These are phyloP conservation scores for Metschnikowia corniflorae DNA, from an alignment of 805 yeast species.

Conservation along the genomic window DNA sequence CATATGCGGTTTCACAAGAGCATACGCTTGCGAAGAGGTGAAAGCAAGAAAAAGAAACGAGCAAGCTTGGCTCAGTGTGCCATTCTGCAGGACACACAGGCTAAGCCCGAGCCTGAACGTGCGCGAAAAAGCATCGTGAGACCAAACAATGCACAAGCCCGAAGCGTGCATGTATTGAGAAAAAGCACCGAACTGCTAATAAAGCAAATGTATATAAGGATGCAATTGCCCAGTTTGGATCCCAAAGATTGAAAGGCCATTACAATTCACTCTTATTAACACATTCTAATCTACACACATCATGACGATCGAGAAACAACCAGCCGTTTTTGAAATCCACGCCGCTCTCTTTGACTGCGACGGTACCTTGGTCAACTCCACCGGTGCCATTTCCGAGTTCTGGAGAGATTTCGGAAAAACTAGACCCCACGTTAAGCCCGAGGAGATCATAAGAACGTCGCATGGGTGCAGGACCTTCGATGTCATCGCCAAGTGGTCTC, in stretches of 20 bases:
- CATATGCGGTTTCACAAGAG: slow-evolving; percentile 6
- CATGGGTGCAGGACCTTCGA: slow-evolving; percentile 87
- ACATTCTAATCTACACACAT: slow-evolving; percentile 4
- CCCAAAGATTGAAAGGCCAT: background rate
- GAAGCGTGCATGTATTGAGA: slow-evolving; percentile 2
- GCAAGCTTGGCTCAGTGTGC: background rate
- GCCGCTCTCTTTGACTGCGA: slow-evolving; percentile 76
- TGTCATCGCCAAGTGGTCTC: slow-evolving; percentile 69
- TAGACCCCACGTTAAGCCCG: slow-evolving; percentile 65
- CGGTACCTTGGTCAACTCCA: slow-evolving; percentile 82
- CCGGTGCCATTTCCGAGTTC: slow-evolving; percentile 76
- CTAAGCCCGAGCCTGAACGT: background rate
- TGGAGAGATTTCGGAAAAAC: slow-evolving; percentile 72
- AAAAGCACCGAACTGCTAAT: slow-evolving; percentile 3
- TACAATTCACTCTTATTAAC: background rate
- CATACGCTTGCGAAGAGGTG: background rate
- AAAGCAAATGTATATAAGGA: slow-evolving; percentile 6
- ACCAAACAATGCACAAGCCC: slow-evolving; percentile 1
- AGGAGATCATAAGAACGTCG: slow-evolving; percentile 65
- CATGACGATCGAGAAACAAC: slow-evolving; percentile 30
- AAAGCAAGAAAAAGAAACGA: slow-evolving; percentile 6
- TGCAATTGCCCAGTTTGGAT: background rate
- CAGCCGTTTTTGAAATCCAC: slow-evolving; percentile 41
- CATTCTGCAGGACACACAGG: slow-evolving; percentile 6
- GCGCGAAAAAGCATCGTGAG: slow-evolving; percentile 5